These are phyloP conservation scores for Lichtheimia hyalospora DNA, from an alignment of 371 early-diverging fungal species.

Conservation along the genomic window DNA sequence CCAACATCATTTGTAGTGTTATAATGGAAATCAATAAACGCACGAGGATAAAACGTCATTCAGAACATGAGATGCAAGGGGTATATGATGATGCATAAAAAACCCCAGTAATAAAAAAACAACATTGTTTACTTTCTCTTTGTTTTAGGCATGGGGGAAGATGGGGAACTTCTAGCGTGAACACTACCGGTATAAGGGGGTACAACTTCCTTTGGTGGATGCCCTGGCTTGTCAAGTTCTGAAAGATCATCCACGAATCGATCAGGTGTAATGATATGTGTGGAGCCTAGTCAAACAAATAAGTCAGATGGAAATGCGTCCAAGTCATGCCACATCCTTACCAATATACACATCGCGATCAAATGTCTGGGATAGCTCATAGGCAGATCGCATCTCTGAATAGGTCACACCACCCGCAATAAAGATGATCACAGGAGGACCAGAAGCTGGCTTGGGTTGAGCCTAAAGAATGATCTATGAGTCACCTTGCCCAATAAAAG, in stretches of 20 bases:
- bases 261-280: constrained; percentile 77
- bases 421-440: constrained; percentile 70
- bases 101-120: too few relatives aligned
- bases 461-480: constrained; percentile 20
- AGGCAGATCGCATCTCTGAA: constrained; percentile 85
- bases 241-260: constrained; percentile 70
- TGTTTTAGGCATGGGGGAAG: constrained; percentile 2
- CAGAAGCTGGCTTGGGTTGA: constrained; percentile 47
- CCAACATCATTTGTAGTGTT: too few relatives aligned
- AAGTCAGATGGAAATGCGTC: not conserved
- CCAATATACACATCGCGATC: constrained; percentile 85
- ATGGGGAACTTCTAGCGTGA: constrained; percentile 11
- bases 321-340: constrained; percentile 15
- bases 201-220: constrained; percentile 28
- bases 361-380: constrained; percentile 74
- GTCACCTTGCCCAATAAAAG: too few relatives aligned
- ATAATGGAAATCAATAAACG: too few relatives aligned
- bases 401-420: constrained; percentile 92
- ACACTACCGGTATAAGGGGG: constrained; percentile 36
- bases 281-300: constrained; percentile 58
- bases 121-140: too few relatives aligned
- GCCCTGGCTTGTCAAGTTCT: constrained; percentile 23
- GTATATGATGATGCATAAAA: too few relatives aligned
- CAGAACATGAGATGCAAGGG: too few relatives aligned
- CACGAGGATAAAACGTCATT: too few relatives aligned